phyloP scores from a whole-genome alignment of 768 basidiomycete species.

The Boletus edulis region DNA sequence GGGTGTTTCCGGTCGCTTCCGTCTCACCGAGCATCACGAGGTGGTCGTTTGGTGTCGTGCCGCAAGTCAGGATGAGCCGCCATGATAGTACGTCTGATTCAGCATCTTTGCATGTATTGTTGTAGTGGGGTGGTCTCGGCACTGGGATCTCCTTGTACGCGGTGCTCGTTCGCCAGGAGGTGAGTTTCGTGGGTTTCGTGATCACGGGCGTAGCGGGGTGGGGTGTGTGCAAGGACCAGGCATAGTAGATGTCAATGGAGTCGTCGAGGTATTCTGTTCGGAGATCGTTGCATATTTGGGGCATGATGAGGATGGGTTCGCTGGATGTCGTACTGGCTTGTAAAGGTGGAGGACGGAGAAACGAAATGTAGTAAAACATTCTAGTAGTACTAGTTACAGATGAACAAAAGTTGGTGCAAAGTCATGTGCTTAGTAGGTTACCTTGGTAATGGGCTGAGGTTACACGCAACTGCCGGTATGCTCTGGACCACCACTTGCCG shows the following conservation, averaged over 20 bases:
- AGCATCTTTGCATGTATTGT: slow-evolving; percentile 6
- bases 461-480: slow-evolving; percentile 12
- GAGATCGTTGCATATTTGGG: slow-evolving; percentile 88
- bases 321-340: slow-evolving; percentile 40
- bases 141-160: slow-evolving; percentile 78
- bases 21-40: slow-evolving; percentile 43
- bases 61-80: slow-evolving; percentile 58
- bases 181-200: slow-evolving; percentile 59
- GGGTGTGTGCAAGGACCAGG: slow-evolving; percentile 47
- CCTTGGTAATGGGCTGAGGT: neutral
- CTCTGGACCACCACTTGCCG: slow-evolving; percentile 20
- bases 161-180: slow-evolving; percentile 63
- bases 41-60: slow-evolving; percentile 25
- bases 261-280: slow-evolving; percentile 68
- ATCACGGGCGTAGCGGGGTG: slow-evolving; percentile 20
- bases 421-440: too few relatives aligned
- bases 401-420: too few relatives aligned
- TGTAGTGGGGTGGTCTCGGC: slow-evolving; percentile 52
- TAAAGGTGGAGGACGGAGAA: slow-evolving; percentile 80
- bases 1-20: slow-evolving; percentile 37
- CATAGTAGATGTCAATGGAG: slow-evolving; percentile 64
- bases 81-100: slow-evolving; percentile 47
- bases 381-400: too few relatives aligned
- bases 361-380: slow-evolving; percentile 88
- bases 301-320: slow-evolving; percentile 56